A percentile compares a stretch with the other conserved stretches of the same genome.
These are phyloP conservation scores for Bolboschoenus planiculmis DNA, from an alignment of 176 grass and related monocot species.

Conservation along the genomic window DNA sequence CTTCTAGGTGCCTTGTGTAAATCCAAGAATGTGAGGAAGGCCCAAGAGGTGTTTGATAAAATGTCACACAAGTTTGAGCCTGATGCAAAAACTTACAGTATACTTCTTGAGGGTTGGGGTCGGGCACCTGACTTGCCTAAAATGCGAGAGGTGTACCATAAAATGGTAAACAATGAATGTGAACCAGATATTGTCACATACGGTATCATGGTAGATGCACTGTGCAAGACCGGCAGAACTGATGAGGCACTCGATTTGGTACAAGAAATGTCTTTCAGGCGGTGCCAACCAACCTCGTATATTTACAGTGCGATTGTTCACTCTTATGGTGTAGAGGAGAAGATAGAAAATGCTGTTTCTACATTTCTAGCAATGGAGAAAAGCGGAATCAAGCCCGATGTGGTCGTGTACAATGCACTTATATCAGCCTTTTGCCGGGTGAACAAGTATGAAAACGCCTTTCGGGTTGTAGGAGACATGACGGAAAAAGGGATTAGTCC, in stretches of 20 bases:
- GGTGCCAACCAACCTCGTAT: constrained; percentile 63
- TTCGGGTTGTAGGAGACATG: constrained; percentile 76
- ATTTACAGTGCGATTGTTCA: constrained; percentile 82
- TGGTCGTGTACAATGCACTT: constrained; percentile 83
- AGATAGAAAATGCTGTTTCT: constrained; percentile 78
- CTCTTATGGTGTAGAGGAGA: constrained; percentile 67
- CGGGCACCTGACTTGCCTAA: constrained; percentile 80
- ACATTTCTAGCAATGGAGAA: constrained; percentile 82
- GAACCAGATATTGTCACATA: constrained; percentile 90
- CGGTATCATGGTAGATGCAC: constrained; percentile 84
- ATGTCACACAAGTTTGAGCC: constrained; percentile 46
- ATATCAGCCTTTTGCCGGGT: constrained; percentile 71
- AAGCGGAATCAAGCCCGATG: constrained; percentile 68
- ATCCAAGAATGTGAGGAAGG: constrained; percentile 86
- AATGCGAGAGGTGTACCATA: constrained; percentile 69
- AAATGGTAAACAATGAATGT: constrained; percentile 59
- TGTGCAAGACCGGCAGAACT: constrained; percentile 65
- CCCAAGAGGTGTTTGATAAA: constrained; percentile 81
- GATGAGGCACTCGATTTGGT: constrained; percentile 71
- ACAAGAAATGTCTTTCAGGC: constrained; percentile 52
- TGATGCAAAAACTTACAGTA: constrained; percentile 88
- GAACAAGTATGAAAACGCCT: constrained; percentile 71
- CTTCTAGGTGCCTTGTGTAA: constrained; percentile 67
- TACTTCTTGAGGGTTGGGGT: constrained; percentile 95
- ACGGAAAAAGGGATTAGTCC: constrained; percentile 58